phyloP scores from a whole-genome alignment of 257 asterid species.

The Capsicum chinense region DNA sequence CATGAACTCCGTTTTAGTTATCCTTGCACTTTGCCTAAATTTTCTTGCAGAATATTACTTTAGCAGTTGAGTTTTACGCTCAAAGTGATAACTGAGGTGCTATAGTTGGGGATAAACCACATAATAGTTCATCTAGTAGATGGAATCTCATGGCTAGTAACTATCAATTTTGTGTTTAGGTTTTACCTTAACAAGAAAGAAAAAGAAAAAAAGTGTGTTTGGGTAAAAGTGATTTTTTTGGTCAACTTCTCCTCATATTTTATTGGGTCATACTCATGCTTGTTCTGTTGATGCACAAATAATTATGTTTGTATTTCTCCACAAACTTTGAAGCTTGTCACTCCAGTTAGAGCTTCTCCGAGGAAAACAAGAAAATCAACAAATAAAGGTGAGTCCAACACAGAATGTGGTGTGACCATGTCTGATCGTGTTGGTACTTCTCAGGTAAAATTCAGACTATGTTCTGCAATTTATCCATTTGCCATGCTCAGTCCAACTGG shows the following conservation, averaged over 20 bases:
- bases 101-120: conserved; percentile 1
- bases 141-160: background rate
- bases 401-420: conserved; percentile 29
- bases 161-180: background rate
- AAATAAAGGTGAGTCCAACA: conserved; percentile 37
- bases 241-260: background rate
- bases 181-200: conserved; percentile 2
- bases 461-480: background rate
- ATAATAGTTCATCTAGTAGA: background rate
- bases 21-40: background rate
- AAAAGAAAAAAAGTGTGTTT: background rate
- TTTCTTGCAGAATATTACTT: conserved; percentile 13
- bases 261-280: background rate
- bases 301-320: conserved; percentile 21
- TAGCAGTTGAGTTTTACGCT: conserved; percentile 11
- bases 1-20: background rate
- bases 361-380: conserved; percentile 39
- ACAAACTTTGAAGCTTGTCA: conserved; percentile 21
- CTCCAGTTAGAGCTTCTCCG: conserved; percentile 33
- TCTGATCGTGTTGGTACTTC: conserved; percentile 42
- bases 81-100: conserved; percentile 4
- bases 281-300: conserved; percentile 16
- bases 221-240: background rate
- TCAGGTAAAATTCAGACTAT: conserved; percentile 36
- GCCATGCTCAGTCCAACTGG: background rate